Conservation (phyloP, 2,329 filamentous ascomycete species). For the Dothidotthia symphoricarpi region DNA sequence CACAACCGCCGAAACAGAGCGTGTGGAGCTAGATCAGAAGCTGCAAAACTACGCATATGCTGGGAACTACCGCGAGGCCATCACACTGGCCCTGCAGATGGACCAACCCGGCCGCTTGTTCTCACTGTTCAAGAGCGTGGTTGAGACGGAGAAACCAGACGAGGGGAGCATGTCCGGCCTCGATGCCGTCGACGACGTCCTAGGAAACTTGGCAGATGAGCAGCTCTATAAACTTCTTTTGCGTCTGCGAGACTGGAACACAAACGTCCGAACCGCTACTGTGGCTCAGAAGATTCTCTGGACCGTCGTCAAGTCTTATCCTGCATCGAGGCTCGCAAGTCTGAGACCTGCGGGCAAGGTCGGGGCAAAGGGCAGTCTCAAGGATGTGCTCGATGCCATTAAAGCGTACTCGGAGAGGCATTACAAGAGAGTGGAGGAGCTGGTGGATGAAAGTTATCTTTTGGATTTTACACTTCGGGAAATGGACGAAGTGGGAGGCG, state of each 20-base stretch:
- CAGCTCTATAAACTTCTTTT: conserved; percentile 82
- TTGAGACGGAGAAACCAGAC: conserved; percentile 62
- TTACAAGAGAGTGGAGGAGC: conserved; percentile 82
- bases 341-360: conserved; percentile 49
- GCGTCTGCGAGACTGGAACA: conserved; percentile 92
- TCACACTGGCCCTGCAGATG: conserved; percentile 84
- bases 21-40: conserved; percentile 91
- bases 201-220: conserved; percentile 75
- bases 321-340: conserved; percentile 71
- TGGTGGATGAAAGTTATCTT: conserved; percentile 91
- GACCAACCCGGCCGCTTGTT: conserved; percentile 91
- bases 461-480: conserved; percentile 89
- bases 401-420: conserved; percentile 90
- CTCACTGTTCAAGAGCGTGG: conserved; percentile 76
- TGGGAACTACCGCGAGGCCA: conserved; percentile 87
- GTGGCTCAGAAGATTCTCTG: conserved; percentile 84
- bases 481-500: conserved; percentile 69
- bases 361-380: conserved; percentile 52
- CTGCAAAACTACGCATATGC: conserved; percentile 88
- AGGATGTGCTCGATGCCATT: conserved; percentile 83
- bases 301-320: conserved; percentile 76
- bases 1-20: conserved; percentile 69
- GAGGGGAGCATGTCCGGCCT: conserved; percentile 63
- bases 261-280: conserved; percentile 80
- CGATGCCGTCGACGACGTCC: conserved; percentile 73